A percentile compares a stretch with the other conserved stretches of the same genome.
Evolutionary conservation across 371 early-diverging fungal species (phyloP).

Genomic region (Syncephalis fuscata): DNA sequence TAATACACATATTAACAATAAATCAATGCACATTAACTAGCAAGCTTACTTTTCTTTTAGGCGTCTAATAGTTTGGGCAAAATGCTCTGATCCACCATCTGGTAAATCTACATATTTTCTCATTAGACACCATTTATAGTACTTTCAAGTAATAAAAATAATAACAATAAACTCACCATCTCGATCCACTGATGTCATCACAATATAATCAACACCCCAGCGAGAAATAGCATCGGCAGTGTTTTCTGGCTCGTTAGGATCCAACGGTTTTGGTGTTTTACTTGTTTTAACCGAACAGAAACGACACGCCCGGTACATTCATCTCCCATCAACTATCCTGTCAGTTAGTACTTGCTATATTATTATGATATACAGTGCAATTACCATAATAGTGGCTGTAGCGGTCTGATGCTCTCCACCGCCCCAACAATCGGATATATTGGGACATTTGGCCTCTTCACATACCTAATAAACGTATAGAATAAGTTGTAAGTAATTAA

Average conservation of each 20-base stretch:
- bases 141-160: neutral
- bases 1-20: constrained; percentile 1
- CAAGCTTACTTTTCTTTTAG: constrained; percentile 59
- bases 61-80: constrained; percentile 76
- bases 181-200: constrained; percentile 92
- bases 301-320: constrained; percentile 97
- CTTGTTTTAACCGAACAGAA: constrained; percentile 98
- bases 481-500: no score
- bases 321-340: constrained; percentile 83
- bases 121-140: neutral
- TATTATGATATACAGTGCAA: neutral
- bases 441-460: constrained; percentile 95
- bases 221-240: constrained; percentile 86
- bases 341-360: neutral
- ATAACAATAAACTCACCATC: constrained; percentile 35
- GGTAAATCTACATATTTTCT: constrained; percentile 38
- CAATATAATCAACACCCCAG: constrained; percentile 96
- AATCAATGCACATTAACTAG: neutral
- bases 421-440: constrained; percentile 97
- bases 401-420: constrained; percentile 91
- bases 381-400: constrained; percentile 94
- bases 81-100: constrained; percentile 90
- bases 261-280: constrained; percentile 71
- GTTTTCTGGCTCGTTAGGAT: constrained; percentile 86
- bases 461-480: constrained; percentile 27